Evolutionary conservation across 257 asterid species (phyloP).

Genomic region (Primulina eburnea): DNA sequence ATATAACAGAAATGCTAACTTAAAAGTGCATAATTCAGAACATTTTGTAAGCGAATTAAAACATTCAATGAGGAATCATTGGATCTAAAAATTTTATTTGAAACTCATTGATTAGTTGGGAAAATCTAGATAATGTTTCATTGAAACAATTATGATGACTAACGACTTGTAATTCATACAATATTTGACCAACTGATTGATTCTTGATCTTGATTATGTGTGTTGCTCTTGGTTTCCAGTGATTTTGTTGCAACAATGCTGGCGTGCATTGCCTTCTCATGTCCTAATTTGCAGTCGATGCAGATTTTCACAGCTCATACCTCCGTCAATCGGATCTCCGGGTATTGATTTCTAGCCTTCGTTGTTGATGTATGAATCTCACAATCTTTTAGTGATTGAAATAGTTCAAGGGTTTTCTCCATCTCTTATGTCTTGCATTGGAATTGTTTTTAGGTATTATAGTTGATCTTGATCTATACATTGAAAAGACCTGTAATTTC

Average conservation of each 20-base stretch:
- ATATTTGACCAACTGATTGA: conserved; percentile 3
- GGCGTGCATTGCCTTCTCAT: conserved; percentile 95
- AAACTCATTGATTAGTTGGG: background rate
- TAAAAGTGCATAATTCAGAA: background rate
- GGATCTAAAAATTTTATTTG: conserved; percentile 14
- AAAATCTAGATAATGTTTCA: background rate
- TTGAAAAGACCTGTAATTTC: background rate
- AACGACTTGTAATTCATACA: background rate
- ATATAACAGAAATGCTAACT: conserved; percentile 2
- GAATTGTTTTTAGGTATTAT: background rate
- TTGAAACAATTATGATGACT: too few species aligned
- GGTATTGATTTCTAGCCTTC: conserved; percentile 42
- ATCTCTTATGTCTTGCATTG: background rate
- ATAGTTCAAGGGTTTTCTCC: background rate
- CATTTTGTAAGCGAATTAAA: background rate
- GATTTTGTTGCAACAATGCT: conserved; percentile 81
- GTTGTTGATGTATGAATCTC: conserved; percentile 6
- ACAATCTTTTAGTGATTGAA: background rate
- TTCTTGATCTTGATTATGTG: conserved; percentile 24
- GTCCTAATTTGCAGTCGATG: conserved; percentile 74
- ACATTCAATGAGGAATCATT: background rate
- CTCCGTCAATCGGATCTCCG: conserved; percentile 73
- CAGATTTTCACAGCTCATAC: conserved; percentile 65
- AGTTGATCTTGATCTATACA: background rate
- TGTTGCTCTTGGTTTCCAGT: conserved; percentile 50